Evolutionary conservation across 768 basidiomycete species (phyloP), one percentile per base, ranked within the genome.

Genomic region (Tulasnella sp.): DNA sequence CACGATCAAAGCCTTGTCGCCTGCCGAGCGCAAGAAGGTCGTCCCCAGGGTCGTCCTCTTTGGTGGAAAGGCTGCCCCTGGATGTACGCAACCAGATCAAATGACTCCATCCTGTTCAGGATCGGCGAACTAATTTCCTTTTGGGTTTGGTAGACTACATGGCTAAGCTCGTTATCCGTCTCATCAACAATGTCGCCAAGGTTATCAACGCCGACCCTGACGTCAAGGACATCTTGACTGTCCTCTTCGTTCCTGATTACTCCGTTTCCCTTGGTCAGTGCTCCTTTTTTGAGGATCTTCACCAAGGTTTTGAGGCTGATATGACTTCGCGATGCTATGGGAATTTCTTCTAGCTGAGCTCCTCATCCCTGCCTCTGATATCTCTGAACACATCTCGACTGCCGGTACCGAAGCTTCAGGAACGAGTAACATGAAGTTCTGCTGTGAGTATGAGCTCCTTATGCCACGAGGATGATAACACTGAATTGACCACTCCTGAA

Each of bases 211-310:
- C 74, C 15, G 96, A 98, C 70, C 82, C 86, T 1, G 92, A 96
- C 54, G 87, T 91, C 29, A 85, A 83, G 65, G 84, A 89, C 61
- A 82, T 87, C 64, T 83, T 98, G 63, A 82, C 82, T 48, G 78
- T 98, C 62, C 88, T 85, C 75, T 98, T 98, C 85, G 78, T 99
- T 19, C 93, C 96, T 0, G 94, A 98, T 69, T 99, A 99, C 73
- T 86, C 84, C 1, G 90, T 70, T 9, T 63, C 62, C 5, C 48
- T 53, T 22, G 52, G 57, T 53, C 19, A n/a, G 34, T 10, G 15
- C 22, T 41, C 17, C 7, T 38, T 7, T 38, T 7, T 15, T 7
- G 7, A 15, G 34, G 34, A 9, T 3, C 15, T 24, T 7, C 30
- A 48, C 29, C 17, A 41, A 5, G 1, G 48, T 54, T 19, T 19